Base-by-base conservation (phyloP, 192 early-diverging fungal species). In the Endogone sp. region DNA sequence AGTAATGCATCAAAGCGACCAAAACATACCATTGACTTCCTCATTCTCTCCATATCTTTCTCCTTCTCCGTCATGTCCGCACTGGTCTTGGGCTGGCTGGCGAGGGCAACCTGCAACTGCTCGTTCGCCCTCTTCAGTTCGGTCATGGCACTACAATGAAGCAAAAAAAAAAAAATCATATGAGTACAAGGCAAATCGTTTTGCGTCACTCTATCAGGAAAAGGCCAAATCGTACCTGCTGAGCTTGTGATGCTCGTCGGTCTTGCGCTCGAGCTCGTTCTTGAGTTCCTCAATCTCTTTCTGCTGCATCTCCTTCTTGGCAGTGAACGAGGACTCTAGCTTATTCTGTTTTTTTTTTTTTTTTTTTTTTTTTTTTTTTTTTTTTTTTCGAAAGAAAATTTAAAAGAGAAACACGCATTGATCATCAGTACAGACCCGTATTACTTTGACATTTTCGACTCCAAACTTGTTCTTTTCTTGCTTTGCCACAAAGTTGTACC, bases 321-420 rank as follows among this genome's bases (percentile, higher is more conserved):
- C 81, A 68, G 76, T 85, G 77, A 94, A 97, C 78, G 94, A 90
- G 3, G 77, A 79, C 75, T 98, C 97, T 8, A 98, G 87, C 81
- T 93, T 92, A 65, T 76, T 72, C 80, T 84, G 37, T 44, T 44
- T 44, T 13, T 44, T 13, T 8, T 44, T 13, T 44, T 44, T 13
- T 44, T 44, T 13, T 4, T 44, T 13, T 8, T 44, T 13, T 44
- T 44, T 13, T 44, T 44, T 13, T 4, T 44, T 13, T 8, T 44
- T 13, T 44, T 44, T 13, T 44, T 44, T 13, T 4, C n/a, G n/a
- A n/a, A n/a, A n/a, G n/a, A n/a, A n/a, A n/a, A n/a, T n/a, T n/a
- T n/a, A n/a, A n/a, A n/a, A n/a, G n/a, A n/a, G n/a, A n/a, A n/a
- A n/a, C n/a, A n/a, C n/a, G n/a, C n/a, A n/a, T n/a, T n/a, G n/a